Conservation (phyloP, 257 asterid species). For the Salvia splendens region DNA sequence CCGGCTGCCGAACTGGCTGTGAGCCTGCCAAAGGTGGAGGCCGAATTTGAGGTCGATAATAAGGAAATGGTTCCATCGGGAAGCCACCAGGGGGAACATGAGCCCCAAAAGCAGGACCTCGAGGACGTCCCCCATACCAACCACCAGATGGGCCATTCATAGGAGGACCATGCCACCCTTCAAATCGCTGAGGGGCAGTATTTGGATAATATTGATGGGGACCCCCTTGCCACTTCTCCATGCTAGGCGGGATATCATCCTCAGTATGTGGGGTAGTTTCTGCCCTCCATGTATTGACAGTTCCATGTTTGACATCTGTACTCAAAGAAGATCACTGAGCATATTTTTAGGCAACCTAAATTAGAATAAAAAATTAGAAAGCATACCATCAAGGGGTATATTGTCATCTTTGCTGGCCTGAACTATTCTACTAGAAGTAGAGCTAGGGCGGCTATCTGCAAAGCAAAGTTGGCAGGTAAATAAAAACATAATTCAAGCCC, state of each 20-base stretch:
- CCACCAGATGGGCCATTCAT: slow-evolving; percentile 69
- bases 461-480: slow-evolving; percentile 34
- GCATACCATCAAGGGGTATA: slow-evolving; percentile 59
- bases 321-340: slow-evolving; percentile 24
- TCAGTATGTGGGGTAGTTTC: slow-evolving; percentile 51
- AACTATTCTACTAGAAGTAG: slow-evolving; percentile 61
- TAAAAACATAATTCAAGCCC: slow-evolving; percentile 3
- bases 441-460: slow-evolving; percentile 73
- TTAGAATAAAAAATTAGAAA: slow-evolving; percentile 19
- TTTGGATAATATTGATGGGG: slow-evolving; percentile 63
- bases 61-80: slow-evolving; percentile 77
- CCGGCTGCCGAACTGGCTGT: slow-evolving; percentile 62
- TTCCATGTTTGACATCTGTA: slow-evolving; percentile 60
- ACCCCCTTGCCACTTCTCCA: slow-evolving; percentile 81
- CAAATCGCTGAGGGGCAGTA: slow-evolving; percentile 70
- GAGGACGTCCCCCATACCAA: slow-evolving; percentile 88
- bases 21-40: slow-evolving; percentile 67
- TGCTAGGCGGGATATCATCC: slow-evolving; percentile 53
- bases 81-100: slow-evolving; percentile 78
- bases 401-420: slow-evolving; percentile 45
- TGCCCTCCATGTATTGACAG: slow-evolving; percentile 57
- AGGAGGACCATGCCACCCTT: slow-evolving; percentile 84
- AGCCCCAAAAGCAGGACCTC: slow-evolving; percentile 73
- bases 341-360: slow-evolving; percentile 12
- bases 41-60: slow-evolving; percentile 75